These are phyloP conservation scores for Liquidambar formosana DNA, from an alignment of 164 flowering plant genomes.

Conservation along the genomic window DNA sequence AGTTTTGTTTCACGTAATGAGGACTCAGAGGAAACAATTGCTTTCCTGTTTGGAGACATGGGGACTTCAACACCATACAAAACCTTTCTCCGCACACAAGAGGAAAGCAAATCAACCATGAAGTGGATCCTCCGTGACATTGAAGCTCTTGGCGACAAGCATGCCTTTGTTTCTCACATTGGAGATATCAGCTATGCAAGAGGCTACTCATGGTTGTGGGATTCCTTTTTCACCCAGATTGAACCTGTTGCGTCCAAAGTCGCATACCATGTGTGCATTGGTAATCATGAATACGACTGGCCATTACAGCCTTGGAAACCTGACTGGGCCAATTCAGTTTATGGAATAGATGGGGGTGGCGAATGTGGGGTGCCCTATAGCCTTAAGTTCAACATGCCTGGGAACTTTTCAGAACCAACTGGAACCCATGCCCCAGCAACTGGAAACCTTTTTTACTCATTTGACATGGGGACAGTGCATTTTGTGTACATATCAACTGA, in stretches of 20 bases:
- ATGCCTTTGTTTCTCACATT: slow-evolving; percentile 83
- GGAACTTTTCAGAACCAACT: slow-evolving; percentile 79
- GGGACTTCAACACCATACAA: slow-evolving; percentile 80
- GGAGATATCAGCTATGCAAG: slow-evolving; percentile 99
- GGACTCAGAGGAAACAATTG: slow-evolving; percentile 69
- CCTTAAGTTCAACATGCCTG: slow-evolving; percentile 90
- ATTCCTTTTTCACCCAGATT: slow-evolving; percentile 76
- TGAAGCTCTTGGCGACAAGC: slow-evolving; percentile 80
- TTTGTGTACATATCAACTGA: slow-evolving; percentile 91
- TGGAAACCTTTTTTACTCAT: slow-evolving; percentile 78
- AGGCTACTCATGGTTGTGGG: slow-evolving; percentile 98
- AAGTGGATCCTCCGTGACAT: slow-evolving; percentile 93
- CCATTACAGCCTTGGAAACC: slow-evolving; percentile 94
- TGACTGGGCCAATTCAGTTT: slow-evolving; percentile 60
- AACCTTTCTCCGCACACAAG: slow-evolving; percentile 81
- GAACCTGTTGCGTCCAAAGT: slow-evolving; percentile 84
- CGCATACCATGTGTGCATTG: slow-evolving; percentile 94
- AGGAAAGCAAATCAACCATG: slow-evolving; percentile 79
- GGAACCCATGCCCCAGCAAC: slow-evolving; percentile 77
- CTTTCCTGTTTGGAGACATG: slow-evolving; percentile 95
- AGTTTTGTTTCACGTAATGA: slow-evolving; percentile 65
- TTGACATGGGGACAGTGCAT: slow-evolving; percentile 75
- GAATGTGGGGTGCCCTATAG: slow-evolving; percentile 98
- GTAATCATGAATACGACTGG: slow-evolving; percentile 98
- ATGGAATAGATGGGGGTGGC: slow-evolving; percentile 87